A percentile compares a stretch with the other conserved stretches of the same genome.
Conservation (phyloP, 1,284 basidiomycete genomes). For the Tilletia indica region DNA sequence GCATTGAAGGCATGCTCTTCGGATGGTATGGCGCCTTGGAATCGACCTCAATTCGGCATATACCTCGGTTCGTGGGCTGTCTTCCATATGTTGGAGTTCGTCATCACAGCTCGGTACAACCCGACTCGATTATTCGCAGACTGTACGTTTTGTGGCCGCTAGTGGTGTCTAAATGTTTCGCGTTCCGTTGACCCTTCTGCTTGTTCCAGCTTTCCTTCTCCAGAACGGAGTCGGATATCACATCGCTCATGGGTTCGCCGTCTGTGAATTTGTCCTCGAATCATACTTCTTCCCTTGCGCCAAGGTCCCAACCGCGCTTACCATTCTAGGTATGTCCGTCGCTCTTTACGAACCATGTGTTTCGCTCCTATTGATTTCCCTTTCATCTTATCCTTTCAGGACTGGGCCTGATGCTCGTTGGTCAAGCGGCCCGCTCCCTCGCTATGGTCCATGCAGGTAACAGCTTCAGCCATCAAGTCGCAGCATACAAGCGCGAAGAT, state of each 20-base stretch:
- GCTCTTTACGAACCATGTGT: background rate
- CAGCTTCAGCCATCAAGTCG: conserved; percentile 78
- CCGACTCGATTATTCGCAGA: conserved; percentile 85
- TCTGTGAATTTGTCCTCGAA: conserved; percentile 73
- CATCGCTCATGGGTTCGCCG: conserved; percentile 74
- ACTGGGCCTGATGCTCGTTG: conserved; percentile 65
- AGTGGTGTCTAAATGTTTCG: background rate
- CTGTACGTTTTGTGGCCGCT: conserved; percentile 61
- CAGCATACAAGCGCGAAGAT: conserved; percentile 39
- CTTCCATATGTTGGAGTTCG: conserved; percentile 94
- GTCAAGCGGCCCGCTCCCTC: conserved; percentile 76
- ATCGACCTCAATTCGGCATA: conserved; percentile 27
- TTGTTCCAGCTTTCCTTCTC: conserved; percentile 76
- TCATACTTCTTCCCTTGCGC: conserved; percentile 24
- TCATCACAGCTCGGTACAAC: conserved; percentile 94
- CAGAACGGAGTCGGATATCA: conserved; percentile 87
- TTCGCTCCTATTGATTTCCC: background rate
- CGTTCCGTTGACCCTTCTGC: background rate
- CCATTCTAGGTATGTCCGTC: conserved; percentile 18
- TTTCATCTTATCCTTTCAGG: conserved; percentile 59
- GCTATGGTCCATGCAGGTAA: conserved; percentile 94
- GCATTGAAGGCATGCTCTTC: background rate
- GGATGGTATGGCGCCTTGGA: background rate
- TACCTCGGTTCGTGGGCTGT: conserved; percentile 49
- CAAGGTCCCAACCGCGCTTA: conserved; percentile 14